Percentiles rank a stretch among this genome's conserved stretches.
Conservation (phyloP, 164 flowering plant genomes). For the Liriodendron chinense region DNA sequence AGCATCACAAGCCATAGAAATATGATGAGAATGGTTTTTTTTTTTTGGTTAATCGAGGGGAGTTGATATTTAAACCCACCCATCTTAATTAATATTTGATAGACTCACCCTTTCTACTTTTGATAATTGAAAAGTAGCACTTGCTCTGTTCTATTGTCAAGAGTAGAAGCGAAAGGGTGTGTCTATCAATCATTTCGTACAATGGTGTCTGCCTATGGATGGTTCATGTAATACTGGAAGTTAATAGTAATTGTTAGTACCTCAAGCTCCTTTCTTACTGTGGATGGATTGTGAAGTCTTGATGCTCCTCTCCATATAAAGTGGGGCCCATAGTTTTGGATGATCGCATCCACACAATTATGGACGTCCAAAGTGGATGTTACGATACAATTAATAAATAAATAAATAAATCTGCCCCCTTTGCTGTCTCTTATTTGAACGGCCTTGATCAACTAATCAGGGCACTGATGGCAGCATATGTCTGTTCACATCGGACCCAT, state of each 20-base stretch:
- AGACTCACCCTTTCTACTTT: not conserved
- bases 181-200: not conserved
- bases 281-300: not conserved
- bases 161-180: not conserved
- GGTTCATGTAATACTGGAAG: not conserved
- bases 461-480: no score
- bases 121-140: not conserved
- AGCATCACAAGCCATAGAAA: conserved; percentile 44
- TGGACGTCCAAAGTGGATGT: no score
- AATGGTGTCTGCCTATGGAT: not conserved
- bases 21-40: not conserved
- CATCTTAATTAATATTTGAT: not conserved
- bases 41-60: no score
- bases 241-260: not conserved
- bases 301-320: no score
- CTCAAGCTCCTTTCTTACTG: not conserved
- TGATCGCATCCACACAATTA: no score
- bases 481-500: no score
- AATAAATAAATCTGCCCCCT: no score
- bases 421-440: no score
- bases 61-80: not conserved
- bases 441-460: no score
- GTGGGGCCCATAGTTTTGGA: no score
- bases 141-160: not conserved
- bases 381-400: no score